These are phyloP conservation scores for Paracoccidioides brasiliensis DNA, from an alignment of 2,329 filamentous ascomycete genomes.

Conservation along the genomic window DNA sequence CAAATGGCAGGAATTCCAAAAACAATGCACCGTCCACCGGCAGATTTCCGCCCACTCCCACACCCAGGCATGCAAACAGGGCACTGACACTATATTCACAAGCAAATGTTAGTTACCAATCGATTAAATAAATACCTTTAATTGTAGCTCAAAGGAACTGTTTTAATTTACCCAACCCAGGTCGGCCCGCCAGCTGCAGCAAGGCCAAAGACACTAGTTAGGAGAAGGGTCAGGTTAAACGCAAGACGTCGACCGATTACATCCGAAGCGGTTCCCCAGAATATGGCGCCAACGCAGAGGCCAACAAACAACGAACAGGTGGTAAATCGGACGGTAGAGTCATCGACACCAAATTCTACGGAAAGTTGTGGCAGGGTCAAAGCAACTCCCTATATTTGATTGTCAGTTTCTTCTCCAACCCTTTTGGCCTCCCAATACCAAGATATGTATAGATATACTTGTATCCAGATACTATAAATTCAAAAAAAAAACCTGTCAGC, in stretches of 20 bases:
- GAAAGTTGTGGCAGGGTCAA: slow-evolving; percentile 63
- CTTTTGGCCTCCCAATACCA: background rate
- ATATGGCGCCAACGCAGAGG: slow-evolving; percentile 62
- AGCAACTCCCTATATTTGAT: slow-evolving; percentile 50
- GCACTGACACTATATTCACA: slow-evolving; percentile 38
- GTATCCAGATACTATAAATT: slow-evolving; percentile 52
- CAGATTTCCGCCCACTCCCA: slow-evolving; percentile 62
- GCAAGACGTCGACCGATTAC: slow-evolving; percentile 64
- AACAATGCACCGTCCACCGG: slow-evolving; percentile 71
- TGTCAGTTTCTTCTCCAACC: background rate
- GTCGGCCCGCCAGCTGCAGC: slow-evolving; percentile 52
- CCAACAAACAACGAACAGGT: slow-evolving; percentile 66
- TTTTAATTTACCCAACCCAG: slow-evolving; percentile 42
- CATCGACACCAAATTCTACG: slow-evolving; percentile 56
- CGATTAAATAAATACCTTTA: background rate
- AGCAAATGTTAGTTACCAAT: slow-evolving; percentile 7
- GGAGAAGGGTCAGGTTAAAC: slow-evolving; percentile 67
- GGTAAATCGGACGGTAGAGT: slow-evolving; percentile 64
- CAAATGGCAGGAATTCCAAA: slow-evolving; percentile 67
- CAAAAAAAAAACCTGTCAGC: slow-evolving; percentile 12
- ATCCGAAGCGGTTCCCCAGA: slow-evolving; percentile 72
- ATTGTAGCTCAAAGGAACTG: slow-evolving; percentile 4
- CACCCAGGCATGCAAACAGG: slow-evolving; percentile 48
- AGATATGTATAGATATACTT: slow-evolving; percentile 29
- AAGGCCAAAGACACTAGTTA: slow-evolving; percentile 63